Evolutionary conservation across 2,329 filamentous ascomycete species (phyloP), one percentile per base, ranked within the genome.

Genomic region (Botrytis paeoniae): DNA sequence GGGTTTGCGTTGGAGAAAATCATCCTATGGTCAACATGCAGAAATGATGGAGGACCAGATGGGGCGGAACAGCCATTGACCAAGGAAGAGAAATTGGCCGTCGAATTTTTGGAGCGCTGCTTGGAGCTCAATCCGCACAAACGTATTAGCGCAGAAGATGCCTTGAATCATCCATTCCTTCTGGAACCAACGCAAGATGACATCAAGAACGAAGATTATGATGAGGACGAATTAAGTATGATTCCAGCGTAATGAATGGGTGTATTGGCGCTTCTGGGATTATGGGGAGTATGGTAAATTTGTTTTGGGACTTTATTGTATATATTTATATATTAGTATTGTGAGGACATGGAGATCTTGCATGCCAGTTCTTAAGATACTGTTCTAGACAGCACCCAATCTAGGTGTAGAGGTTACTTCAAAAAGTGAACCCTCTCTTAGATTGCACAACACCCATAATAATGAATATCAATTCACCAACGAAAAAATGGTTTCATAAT

Each of bases 1-100:
- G 96, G 96, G 0, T 97, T 97, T 81, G 91, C 89, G 8, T 90
- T 97, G 78, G 94, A 97, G 82, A 96, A 97, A 83, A 96, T 99
- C 77, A 91, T 99, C 75, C 86, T 97, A 66, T 99, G 96, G 96
- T 96, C 94, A 79, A 97, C 94, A 39, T 93, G 92, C 74, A 89
- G 94, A 35, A 90, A 89, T 72, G 87, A 89, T 35, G 87, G 87
- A 25, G 86, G 87, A 71, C 86, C 84, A 69, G 85, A 84, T 66
- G 87, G 83, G 14, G 41, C 37, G 32, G 82, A 83, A 70, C 83
- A 85, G 8, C 85, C 85, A 2, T 81, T 96, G 57, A 87, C 85
- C 0, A 83, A 85, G 0, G 91, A 94, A 37, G 93, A 96, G 83
- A 89, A 88, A 78, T 84, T 92, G 74, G 93, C 93, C 0, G 86